Conservation (phyloP, 139 green algal genomes). For the Coelastrella sp. region DNA sequence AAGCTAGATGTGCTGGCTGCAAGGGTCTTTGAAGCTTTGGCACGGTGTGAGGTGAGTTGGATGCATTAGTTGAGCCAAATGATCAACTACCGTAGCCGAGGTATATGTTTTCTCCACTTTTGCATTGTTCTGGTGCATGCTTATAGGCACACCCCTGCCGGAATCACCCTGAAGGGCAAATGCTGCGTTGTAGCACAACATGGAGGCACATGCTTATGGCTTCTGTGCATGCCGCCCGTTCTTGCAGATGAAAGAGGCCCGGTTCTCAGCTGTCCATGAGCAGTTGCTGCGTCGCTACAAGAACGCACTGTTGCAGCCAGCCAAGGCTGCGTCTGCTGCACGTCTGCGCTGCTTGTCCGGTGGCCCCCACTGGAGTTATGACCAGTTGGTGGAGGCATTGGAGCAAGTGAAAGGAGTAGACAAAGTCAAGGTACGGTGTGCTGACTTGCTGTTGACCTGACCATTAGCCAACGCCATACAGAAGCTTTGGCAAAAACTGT, state of each 20-base stretch:
- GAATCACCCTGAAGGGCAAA: background rate
- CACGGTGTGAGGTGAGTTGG: conserved; percentile 57
- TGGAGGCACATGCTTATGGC: background rate
- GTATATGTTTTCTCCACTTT: too few relatives aligned
- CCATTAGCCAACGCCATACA: too few relatives aligned
- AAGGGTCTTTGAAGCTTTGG: conserved; percentile 75
- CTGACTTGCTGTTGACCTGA: too few relatives aligned
- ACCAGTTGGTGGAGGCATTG: conserved; percentile 54
- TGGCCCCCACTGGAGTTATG: conserved; percentile 50
- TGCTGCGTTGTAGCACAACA: background rate
- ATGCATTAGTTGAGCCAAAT: too few relatives aligned
- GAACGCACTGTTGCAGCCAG: conserved; percentile 87
- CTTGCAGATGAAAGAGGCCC: background rate
- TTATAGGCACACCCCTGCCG: too few relatives aligned
- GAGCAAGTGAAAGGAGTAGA: conserved; percentile 45
- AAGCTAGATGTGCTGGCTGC: conserved; percentile 79
- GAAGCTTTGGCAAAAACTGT: too few relatives aligned
- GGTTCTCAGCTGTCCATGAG: conserved; percentile 79
- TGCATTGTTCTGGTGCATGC: too few relatives aligned
- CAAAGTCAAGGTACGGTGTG: conserved; percentile 56
- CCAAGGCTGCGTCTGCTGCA: conserved; percentile 72
- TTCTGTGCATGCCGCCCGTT: background rate
- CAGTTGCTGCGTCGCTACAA: conserved; percentile 77
- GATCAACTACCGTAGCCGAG: too few relatives aligned
- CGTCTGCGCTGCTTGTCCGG: conserved; percentile 73